Percentiles rank a stretch among this genome's conserved stretches.
Conservation (phyloP, 1,139 yeast species). For the Protomyces inouyei region DNA sequence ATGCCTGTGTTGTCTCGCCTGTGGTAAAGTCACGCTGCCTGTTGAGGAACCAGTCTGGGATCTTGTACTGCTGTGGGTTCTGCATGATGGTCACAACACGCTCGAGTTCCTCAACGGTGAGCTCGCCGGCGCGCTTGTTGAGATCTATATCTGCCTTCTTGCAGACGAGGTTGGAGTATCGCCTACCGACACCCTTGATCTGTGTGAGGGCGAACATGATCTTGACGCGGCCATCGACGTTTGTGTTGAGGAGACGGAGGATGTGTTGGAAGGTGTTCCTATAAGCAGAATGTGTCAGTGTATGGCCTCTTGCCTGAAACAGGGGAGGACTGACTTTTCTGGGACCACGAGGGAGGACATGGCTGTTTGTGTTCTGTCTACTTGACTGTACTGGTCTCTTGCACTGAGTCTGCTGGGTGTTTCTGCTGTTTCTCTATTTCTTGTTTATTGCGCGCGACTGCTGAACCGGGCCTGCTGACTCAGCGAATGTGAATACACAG, state of each 20-base stretch:
- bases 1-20: conserved; percentile 98
- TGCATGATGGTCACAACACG: conserved; percentile 99
- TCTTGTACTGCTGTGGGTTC: conserved; percentile 98
- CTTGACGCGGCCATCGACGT: conserved; percentile 99
- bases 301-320: conserved; percentile 7
- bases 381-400: background rate
- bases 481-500: too few relatives aligned
- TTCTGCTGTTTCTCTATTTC: background rate
- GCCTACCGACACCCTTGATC: conserved; percentile 99
- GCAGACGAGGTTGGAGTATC: conserved; percentile 99
- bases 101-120: conserved; percentile 99
- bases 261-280: conserved; percentile 76
- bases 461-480: too few relatives aligned
- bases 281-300: background rate
- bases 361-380: background rate
- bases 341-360: conserved; percentile 32
- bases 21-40: conserved; percentile 98
- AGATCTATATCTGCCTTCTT: conserved; percentile 99
- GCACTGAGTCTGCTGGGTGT: background rate
- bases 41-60: conserved; percentile 99
- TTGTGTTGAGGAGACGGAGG: conserved; percentile 99
- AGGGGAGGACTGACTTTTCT: conserved; percentile 18
- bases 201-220: conserved; percentile 99
- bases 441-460: background rate
- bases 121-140: conserved; percentile 99